Conservation (phyloP, 352 stramenopile genomes). For the Phytopythium vexans region DNA sequence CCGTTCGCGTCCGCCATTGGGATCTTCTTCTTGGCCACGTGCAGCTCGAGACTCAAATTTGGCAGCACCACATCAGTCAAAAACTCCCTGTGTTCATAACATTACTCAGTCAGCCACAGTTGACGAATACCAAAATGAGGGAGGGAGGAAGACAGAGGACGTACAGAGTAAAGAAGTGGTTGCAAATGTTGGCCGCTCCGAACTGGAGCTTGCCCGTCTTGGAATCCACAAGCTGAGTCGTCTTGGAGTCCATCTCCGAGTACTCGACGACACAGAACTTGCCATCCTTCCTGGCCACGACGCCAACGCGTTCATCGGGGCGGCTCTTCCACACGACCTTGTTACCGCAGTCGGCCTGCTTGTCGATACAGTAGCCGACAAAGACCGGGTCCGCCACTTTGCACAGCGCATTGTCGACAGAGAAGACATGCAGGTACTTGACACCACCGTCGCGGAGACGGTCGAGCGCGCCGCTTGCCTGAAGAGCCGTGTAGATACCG, state of each 20-base stretch:
- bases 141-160: slow-evolving; percentile 16
- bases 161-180: slow-evolving; percentile 95
- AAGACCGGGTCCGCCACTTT: slow-evolving; percentile 95
- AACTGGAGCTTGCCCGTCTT: slow-evolving; percentile 88
- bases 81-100: slow-evolving; percentile 37
- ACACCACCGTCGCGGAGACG: slow-evolving; percentile 86
- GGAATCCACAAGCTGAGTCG: slow-evolving; percentile 58
- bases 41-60: slow-evolving; percentile 86
- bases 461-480: slow-evolving; percentile 83
- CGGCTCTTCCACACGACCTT: slow-evolving; percentile 95
- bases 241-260: slow-evolving; percentile 89
- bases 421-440: slow-evolving; percentile 96
- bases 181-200: slow-evolving; percentile 98
- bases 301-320: slow-evolving; percentile 92
- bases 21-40: slow-evolving; percentile 98
- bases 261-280: slow-evolving; percentile 96
- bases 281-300: slow-evolving; percentile 81
- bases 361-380: slow-evolving; percentile 94
- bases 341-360: slow-evolving; percentile 94
- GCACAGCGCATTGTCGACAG: slow-evolving; percentile 98
- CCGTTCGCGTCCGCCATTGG: slow-evolving; percentile 81
- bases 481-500: slow-evolving; percentile 93
- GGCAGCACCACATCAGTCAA: slow-evolving; percentile 87
- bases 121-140: neutral
- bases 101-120: neutral